Conservation (phyloP, 106 monocot species). For the Agapanthus africanus region DNA sequence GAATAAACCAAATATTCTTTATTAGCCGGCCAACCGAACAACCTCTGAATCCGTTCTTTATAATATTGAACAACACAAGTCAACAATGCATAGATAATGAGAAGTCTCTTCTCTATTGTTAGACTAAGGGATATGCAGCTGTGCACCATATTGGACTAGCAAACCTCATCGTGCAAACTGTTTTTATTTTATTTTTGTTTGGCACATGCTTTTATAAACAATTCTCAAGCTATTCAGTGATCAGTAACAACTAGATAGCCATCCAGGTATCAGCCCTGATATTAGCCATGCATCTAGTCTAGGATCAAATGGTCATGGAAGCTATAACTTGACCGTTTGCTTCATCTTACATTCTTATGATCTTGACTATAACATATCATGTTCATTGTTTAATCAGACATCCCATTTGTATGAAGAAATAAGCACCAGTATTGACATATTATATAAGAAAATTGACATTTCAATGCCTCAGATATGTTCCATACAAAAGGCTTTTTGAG, state of each 20-base stretch:
- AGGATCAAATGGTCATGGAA: neutral
- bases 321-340: neutral
- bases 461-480: neutral
- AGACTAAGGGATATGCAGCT: no score
- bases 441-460: neutral
- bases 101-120: neutral
- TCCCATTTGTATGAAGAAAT: no score
- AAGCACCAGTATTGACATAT: no score
- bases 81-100: neutral
- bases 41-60: no score
- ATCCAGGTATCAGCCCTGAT: neutral
- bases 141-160: neutral
- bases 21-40: no score
- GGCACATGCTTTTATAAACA: neutral
- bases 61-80: neutral
- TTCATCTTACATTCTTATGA: neutral
- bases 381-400: neutral
- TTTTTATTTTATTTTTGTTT: no score
- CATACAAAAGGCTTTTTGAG: neutral
- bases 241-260: neutral
- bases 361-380: no score
- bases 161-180: neutral
- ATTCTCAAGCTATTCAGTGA: no score
- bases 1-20: no score
- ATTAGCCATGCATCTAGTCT: neutral